A percentile compares a stretch with the other conserved stretches of the same genome.
phyloP scores from a whole-genome alignment of 2,329 filamentous ascomycete genomes.

The Colletotrichum musae region DNA sequence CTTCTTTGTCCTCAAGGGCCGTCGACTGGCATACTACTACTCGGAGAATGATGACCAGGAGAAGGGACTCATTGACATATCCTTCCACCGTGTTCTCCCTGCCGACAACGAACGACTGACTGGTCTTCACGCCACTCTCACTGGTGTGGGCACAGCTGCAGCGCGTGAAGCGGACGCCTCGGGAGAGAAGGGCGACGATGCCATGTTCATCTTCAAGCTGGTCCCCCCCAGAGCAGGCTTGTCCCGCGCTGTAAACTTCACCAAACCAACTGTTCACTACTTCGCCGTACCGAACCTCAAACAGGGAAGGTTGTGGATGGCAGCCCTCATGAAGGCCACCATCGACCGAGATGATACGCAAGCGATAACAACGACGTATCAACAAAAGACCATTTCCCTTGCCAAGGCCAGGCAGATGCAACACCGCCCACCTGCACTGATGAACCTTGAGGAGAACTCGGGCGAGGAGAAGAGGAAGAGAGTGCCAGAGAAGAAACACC shows the following conservation, averaged over 20 bases:
- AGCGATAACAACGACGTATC: constrained; percentile 90
- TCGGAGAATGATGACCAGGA: constrained; percentile 93
- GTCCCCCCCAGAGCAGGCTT: constrained; percentile 90
- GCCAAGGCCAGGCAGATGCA: constrained; percentile 89
- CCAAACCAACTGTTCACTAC: constrained; percentile 96
- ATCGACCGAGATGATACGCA: constrained; percentile 91
- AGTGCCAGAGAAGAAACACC: constrained; percentile 46
- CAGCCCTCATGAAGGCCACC: constrained; percentile 97
- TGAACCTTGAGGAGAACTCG: constrained; percentile 72
- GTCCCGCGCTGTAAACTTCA: constrained; percentile 94
- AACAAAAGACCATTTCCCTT: constrained; percentile 95
- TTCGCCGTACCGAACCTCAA: constrained; percentile 94
- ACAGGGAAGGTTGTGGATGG: constrained; percentile 96
- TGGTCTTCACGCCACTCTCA: constrained; percentile 91
- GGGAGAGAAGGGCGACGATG: constrained; percentile 69
- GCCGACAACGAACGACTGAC: constrained; percentile 93
- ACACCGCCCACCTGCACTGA: constrained; percentile 89
- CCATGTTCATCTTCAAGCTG: constrained; percentile 98
- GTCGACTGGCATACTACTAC: constrained; percentile 95
- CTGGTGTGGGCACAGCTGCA: constrained; percentile 83
- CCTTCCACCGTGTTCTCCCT: constrained; percentile 95
- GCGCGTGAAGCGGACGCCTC: constrained; percentile 61
- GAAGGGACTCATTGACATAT: constrained; percentile 97
- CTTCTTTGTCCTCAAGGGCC: constrained; percentile 93
- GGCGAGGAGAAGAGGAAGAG: constrained; percentile 47